Evolutionary conservation across 2,329 filamentous ascomycete species (phyloP).

Genomic region (Mycosphaerella sp.): DNA sequence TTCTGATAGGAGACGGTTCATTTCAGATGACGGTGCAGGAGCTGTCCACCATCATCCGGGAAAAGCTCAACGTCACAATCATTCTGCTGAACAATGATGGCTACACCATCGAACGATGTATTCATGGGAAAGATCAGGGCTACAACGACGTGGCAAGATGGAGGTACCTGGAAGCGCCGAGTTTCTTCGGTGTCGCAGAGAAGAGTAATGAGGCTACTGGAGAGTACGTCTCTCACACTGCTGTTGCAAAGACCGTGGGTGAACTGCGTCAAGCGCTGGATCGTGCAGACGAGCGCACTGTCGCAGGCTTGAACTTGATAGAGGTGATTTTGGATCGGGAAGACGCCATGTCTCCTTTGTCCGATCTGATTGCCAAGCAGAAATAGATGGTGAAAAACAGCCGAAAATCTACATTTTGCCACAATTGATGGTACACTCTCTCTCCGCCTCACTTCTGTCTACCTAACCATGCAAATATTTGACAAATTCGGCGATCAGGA

Average conservation of each 20-base stretch:
- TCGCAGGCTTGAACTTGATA: conserved; percentile 8
- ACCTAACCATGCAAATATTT: no score
- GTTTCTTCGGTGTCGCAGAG: conserved; percentile 12
- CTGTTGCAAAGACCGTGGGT: conserved; percentile 4
- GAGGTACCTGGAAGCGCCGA: conserved; percentile 10
- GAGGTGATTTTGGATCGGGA: conserved; percentile 13
- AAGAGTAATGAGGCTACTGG: background rate
- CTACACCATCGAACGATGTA: conserved; percentile 44
- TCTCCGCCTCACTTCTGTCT: no score
- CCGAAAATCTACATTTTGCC: background rate
- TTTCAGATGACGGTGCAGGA: conserved; percentile 54
- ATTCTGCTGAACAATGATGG: conserved; percentile 42
- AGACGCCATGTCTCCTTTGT: conserved; percentile 9
- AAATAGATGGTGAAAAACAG: background rate
- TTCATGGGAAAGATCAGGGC: conserved; percentile 37
- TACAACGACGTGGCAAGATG: conserved; percentile 19
- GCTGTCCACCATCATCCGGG: conserved; percentile 54
- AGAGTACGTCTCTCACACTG: conserved; percentile 5
- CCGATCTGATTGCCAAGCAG: conserved; percentile 11
- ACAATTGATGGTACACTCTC: no score
- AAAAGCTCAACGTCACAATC: conserved; percentile 35
- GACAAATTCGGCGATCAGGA: no score
- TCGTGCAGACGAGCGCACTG: conserved; percentile 1
- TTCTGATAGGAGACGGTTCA: conserved; percentile 38
- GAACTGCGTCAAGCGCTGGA: conserved; percentile 7